phyloP scores from a whole-genome alignment of 2,329 filamentous ascomycete species.

The Penicillium sp. region DNA sequence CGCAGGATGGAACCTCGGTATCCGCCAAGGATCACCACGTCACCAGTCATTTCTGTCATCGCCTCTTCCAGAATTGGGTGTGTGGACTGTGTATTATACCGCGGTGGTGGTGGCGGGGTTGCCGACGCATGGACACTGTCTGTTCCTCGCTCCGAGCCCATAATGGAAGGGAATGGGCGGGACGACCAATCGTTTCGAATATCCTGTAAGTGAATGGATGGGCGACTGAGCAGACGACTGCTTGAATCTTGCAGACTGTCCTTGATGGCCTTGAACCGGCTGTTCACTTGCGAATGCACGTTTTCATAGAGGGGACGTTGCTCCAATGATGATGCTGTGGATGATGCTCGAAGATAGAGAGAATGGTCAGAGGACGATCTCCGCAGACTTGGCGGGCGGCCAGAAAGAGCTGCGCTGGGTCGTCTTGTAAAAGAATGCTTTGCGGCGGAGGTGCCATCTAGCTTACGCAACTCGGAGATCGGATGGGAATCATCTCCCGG shows the following conservation, averaged over 20 bases:
- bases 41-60: conserved; percentile 67
- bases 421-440: conserved; percentile 31
- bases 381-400: conserved; percentile 40
- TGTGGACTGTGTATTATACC: conserved; percentile 23
- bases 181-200: conserved; percentile 34
- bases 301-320: conserved; percentile 76
- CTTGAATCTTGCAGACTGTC: conserved; percentile 82
- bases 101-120: conserved; percentile 15
- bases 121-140: conserved; percentile 4
- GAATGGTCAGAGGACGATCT: conserved; percentile 72
- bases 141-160: conserved; percentile 8
- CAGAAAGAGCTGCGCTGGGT: conserved; percentile 20
- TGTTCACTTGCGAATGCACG: conserved; percentile 79
- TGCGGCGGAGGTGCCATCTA: conserved; percentile 23
- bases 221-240: conserved; percentile 54
- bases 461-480: conserved; percentile 28
- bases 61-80: conserved; percentile 51
- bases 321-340: conserved; percentile 73
- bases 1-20: conserved; percentile 87
- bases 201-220: conserved; percentile 38
- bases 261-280: conserved; percentile 79
- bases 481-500: conserved; percentile 24
- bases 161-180: conserved; percentile 24
- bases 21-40: conserved; percentile 82
- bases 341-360: conserved; percentile 64